Evolutionary conservation across 352 stramenopile species (phyloP).

Genomic region (Blastocystis sp.): DNA sequence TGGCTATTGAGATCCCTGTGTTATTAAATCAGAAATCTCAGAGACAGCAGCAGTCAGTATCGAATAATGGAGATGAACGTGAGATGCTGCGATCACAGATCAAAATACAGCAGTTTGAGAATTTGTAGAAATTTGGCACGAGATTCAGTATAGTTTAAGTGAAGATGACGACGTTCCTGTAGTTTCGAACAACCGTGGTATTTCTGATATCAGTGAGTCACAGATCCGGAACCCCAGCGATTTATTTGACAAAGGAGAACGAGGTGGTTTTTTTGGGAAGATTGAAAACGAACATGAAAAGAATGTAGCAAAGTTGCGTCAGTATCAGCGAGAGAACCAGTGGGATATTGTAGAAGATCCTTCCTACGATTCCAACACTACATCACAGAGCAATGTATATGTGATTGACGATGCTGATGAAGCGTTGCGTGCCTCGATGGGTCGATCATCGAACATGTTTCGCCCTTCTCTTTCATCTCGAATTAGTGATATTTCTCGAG

Average conservation of each 20-base stretch:
- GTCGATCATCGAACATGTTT: background rate
- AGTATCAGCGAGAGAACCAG: background rate
- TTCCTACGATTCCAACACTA: background rate
- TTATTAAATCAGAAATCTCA: background rate
- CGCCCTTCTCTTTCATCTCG: background rate
- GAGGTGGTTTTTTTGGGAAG: background rate
- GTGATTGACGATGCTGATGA: constrained; percentile 51
- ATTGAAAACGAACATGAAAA: background rate
- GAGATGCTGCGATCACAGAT: background rate
- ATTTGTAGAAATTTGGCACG: background rate
- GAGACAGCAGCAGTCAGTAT: too few relatives aligned
- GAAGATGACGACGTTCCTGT: background rate
- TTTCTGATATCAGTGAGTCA: constrained; percentile 1
- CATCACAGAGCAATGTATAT: background rate
- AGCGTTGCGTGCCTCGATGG: background rate
- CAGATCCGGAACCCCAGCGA: background rate
- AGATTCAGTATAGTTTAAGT: background rate
- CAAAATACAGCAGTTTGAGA: background rate
- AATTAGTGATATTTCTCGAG: background rate
- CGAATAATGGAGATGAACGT: background rate
- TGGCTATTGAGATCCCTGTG: background rate
- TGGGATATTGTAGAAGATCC: background rate
- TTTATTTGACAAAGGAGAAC: background rate
- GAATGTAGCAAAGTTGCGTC: constrained; percentile 1
- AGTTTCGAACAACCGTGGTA: background rate